Percentiles rank a stretch among this genome's conserved stretches.
phyloP scores from a whole-genome alignment of 2,329 filamentous ascomycete species.

The Exophiala dermatitidis region DNA sequence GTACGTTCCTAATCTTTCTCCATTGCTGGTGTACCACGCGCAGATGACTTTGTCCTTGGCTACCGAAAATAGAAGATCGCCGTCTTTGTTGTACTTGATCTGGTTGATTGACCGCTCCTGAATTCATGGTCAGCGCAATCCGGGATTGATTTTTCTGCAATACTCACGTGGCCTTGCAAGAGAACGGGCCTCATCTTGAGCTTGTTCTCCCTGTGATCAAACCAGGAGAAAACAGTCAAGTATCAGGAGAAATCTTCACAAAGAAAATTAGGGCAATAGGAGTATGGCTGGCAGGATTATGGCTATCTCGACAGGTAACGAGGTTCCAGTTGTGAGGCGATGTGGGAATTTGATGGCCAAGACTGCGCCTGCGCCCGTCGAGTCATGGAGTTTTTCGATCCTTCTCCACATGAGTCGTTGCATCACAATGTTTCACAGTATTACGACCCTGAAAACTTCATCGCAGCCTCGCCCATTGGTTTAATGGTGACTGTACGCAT shows the following conservation, averaged over 20 bases:
- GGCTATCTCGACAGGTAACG: background rate
- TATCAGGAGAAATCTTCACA: background rate
- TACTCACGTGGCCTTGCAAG: conserved; percentile 72
- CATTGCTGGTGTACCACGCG: conserved; percentile 95
- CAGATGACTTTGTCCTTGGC: conserved; percentile 95
- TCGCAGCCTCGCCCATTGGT: conserved; percentile 9
- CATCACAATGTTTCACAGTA: conserved; percentile 4
- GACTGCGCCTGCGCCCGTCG: background rate
- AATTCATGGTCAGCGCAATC: conserved; percentile 25
- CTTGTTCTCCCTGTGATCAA: no score
- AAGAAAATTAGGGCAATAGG: background rate
- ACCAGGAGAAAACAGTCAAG: no score
- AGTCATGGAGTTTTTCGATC: conserved; percentile 7
- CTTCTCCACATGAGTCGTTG: conserved; percentile 2
- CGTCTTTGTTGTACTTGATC: conserved; percentile 91
- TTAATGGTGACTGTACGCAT: conserved; percentile 3
- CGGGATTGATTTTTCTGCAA: conserved; percentile 11
- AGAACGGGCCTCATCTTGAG: conserved; percentile 83
- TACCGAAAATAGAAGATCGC: conserved; percentile 92
- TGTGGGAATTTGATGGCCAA: conserved; percentile 3
- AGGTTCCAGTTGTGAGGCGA: background rate
- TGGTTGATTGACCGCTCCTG: conserved; percentile 89
- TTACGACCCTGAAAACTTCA: conserved; percentile 4
- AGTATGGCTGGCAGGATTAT: background rate
- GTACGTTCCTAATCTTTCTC: conserved; percentile 94